Evolutionary conservation across 2,329 filamentous ascomycete species (phyloP).

Genomic region (Cadophora gregata): DNA sequence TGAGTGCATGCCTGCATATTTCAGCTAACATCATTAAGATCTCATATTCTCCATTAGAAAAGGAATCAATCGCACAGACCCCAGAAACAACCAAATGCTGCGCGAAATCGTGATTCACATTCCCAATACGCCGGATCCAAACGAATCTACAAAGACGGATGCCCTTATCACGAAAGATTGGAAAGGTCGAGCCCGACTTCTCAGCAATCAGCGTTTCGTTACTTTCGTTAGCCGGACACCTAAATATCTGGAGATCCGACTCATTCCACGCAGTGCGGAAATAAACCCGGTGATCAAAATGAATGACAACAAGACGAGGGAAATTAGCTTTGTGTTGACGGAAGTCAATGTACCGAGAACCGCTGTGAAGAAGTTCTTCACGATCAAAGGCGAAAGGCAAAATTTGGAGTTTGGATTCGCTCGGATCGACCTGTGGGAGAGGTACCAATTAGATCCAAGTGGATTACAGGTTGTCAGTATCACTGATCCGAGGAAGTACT

Average conservation of each 20-base stretch:
- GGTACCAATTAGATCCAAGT: neutral
- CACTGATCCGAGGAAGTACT: neutral
- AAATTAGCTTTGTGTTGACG: neutral
- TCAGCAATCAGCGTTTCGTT: neutral
- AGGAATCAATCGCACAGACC: neutral
- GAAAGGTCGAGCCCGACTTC: neutral
- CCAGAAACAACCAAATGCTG: neutral
- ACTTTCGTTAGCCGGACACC: neutral
- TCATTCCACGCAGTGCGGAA: neutral
- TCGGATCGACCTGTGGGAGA: neutral
- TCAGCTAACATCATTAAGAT: neutral
- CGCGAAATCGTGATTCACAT: neutral
- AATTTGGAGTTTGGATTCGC: conserved; percentile 1
- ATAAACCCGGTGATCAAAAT: neutral
- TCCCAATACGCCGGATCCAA: neutral
- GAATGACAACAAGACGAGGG: neutral
- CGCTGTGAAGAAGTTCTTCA: neutral
- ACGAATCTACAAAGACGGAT: neutral
- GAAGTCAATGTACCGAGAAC: neutral
- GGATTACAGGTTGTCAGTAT: neutral
- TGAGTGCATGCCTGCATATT: too few relatives aligned
- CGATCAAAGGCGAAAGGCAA: neutral
- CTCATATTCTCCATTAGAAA: neutral
- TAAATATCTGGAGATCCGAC: neutral
- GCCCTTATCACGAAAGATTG: neutral